Evolutionary conservation across 345 rosid species (phyloP).

Genomic region (Acer campestre): DNA sequence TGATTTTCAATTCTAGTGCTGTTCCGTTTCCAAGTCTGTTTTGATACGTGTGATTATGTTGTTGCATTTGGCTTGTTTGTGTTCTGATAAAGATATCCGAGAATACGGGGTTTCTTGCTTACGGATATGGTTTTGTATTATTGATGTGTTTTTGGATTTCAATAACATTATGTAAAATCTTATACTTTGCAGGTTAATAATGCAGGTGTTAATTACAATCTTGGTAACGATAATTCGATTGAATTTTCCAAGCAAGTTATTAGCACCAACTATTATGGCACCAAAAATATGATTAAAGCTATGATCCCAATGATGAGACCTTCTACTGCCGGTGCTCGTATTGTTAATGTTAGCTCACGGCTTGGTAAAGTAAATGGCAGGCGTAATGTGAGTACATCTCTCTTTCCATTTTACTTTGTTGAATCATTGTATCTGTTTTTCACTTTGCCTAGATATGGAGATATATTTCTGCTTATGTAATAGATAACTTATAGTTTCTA

Average conservation of each 20-base stretch:
- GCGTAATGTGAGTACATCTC: slow-evolving; percentile 61
- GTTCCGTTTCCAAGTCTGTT: not conserved
- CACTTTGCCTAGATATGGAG: no score
- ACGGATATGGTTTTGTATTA: no score
- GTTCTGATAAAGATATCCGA: not conserved
- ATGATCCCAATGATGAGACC: slow-evolving; percentile 85
- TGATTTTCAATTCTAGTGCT: not conserved
- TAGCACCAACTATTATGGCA: slow-evolving; percentile 80
- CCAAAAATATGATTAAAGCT: slow-evolving; percentile 71
- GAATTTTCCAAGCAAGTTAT: slow-evolving; percentile 63
- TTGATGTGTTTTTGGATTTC: slow-evolving; percentile 11
- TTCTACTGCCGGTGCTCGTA: slow-evolving; percentile 74
- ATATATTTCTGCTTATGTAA: not conserved
- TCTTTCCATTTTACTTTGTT: not conserved
- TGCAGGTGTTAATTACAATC: slow-evolving; percentile 89
- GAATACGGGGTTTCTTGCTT: no score
- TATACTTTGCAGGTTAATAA: slow-evolving; percentile 70
- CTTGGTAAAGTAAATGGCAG: slow-evolving; percentile 81
- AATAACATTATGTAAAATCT: not conserved
- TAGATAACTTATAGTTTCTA: not conserved
- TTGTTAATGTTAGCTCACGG: slow-evolving; percentile 86
- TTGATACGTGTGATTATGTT: not conserved
- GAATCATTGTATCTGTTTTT: not conserved
- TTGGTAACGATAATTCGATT: slow-evolving; percentile 76
- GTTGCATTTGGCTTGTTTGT: not conserved